Conservation (phyloP, 805 yeast genomes). For the Kuraishia molischiana region DNA sequence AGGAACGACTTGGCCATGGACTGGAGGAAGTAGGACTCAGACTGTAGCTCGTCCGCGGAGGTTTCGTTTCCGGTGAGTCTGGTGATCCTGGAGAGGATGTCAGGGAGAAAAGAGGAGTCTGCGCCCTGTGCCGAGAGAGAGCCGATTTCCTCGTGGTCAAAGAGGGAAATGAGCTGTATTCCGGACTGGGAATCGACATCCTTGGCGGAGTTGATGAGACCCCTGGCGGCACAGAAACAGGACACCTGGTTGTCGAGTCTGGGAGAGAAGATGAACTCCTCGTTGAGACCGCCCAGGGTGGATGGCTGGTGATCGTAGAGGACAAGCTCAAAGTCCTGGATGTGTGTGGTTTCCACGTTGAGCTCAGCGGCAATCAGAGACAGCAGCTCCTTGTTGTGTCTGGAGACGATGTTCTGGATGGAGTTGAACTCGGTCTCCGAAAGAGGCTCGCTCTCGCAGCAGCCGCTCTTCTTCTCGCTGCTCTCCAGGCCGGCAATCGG, state of each 20-base stretch:
- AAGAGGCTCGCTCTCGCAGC: slow-evolving; percentile 42
- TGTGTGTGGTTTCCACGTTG: slow-evolving; percentile 36
- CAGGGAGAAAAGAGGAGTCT: slow-evolving; percentile 81
- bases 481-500: slow-evolving; percentile 72
- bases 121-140: slow-evolving; percentile 96
- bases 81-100: slow-evolving; percentile 62
- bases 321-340: slow-evolving; percentile 85
- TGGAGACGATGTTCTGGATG: slow-evolving; percentile 49
- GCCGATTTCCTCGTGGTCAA: slow-evolving; percentile 96
- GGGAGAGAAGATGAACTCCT: slow-evolving; percentile 87
- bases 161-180: slow-evolving; percentile 67
- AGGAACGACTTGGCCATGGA: slow-evolving; percentile 73
- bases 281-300: slow-evolving; percentile 76
- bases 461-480: slow-evolving; percentile 13
- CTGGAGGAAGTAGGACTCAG: slow-evolving; percentile 32
- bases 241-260: slow-evolving; percentile 87
- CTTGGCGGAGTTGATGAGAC: slow-evolving; percentile 41
- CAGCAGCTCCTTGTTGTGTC: slow-evolving; percentile 71
- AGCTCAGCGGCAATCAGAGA: slow-evolving; percentile 61
- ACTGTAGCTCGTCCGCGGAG: slow-evolving; percentile 13
- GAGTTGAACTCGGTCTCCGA: slow-evolving; percentile 52
- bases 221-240: slow-evolving; percentile 72
- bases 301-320: slow-evolving; percentile 81
- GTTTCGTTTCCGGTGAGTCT: slow-evolving; percentile 29
- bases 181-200: slow-evolving; percentile 38